Evolutionary conservation across 108 stramenopile genomes (phyloP).

Genomic region (Aurantiochytrium sp.): DNA sequence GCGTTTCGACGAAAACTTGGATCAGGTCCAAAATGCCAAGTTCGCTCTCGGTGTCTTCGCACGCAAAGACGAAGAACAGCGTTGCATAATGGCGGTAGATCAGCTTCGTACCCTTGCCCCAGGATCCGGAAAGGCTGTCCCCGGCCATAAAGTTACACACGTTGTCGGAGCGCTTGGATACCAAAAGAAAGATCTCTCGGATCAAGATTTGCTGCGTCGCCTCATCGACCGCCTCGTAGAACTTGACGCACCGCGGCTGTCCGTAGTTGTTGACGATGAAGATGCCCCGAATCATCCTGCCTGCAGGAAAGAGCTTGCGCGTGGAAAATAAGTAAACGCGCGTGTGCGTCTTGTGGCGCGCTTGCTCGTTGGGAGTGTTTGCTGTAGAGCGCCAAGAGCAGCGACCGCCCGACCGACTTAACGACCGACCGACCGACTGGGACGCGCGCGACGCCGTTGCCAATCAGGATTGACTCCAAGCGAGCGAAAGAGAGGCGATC

Average conservation of each 20-base stretch:
- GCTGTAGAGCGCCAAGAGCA: too few relatives aligned
- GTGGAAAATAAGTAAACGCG: too few relatives aligned
- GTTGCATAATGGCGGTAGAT: conserved; percentile 99
- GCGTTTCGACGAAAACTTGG: conserved; percentile 90
- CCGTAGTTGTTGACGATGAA: conserved; percentile 98
- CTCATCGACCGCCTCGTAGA: conserved; percentile 78
- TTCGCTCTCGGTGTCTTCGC: conserved; percentile 91
- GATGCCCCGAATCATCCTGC: conserved; percentile 63
- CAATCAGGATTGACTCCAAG: too few relatives aligned
- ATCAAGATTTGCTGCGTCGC: conserved; percentile 76
- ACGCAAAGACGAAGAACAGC: conserved; percentile 96
- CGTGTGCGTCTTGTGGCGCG: too few relatives aligned
- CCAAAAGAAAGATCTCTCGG: conserved; percentile 86
- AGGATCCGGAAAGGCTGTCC: conserved; percentile 69
- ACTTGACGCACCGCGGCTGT: conserved; percentile 88
- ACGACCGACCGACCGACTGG: too few relatives aligned
- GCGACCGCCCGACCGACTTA: too few relatives aligned
- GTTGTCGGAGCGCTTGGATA: conserved; percentile 82
- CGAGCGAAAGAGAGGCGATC: too few relatives aligned
- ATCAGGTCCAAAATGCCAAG: conserved; percentile 97
- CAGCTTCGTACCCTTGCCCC: conserved; percentile 90
- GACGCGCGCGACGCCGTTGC: too few relatives aligned
- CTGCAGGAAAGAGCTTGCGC: too few relatives aligned
- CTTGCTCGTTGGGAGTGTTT: too few relatives aligned
- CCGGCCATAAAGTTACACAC: conserved; percentile 99